These are phyloP conservation scores for Cardamine resedifolia DNA, from an alignment of 345 rosid species.

Conservation along the genomic window DNA sequence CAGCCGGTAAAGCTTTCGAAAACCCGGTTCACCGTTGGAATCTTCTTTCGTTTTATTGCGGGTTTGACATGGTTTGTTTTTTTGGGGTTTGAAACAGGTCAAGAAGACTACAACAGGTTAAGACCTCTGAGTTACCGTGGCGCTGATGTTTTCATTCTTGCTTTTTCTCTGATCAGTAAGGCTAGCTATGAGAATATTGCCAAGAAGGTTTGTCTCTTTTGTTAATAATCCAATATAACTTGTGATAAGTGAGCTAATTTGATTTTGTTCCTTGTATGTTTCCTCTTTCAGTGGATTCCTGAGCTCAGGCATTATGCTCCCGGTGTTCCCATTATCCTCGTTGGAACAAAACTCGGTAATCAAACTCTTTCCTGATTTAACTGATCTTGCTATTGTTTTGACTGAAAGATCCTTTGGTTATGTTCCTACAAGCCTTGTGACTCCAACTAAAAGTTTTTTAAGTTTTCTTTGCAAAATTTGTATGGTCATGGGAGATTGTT, in stretches of 20 bases:
- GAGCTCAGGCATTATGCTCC: constrained; percentile 92
- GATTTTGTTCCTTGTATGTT: constrained; percentile 14
- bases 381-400: constrained; percentile 5
- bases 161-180: constrained; percentile 96
- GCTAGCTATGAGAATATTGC: constrained; percentile 97
- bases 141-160: constrained; percentile 93
- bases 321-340: constrained; percentile 81
- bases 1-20: constrained; percentile 68
- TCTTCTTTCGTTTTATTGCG: not conserved
- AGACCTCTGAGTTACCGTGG: constrained; percentile 89
- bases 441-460: not conserved
- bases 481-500: constrained; percentile 1
- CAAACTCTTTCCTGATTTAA: not conserved
- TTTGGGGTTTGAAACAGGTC: constrained; percentile 53
- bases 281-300: constrained; percentile 78
- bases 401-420: not conserved
- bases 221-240: not conserved
- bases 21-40: not conserved
- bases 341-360: constrained; percentile 89
- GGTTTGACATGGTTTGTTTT: constrained; percentile 8
- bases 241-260: constrained; percentile 4
- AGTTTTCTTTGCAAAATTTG: not conserved
- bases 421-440: not conserved
- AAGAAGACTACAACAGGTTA: constrained; percentile 88
- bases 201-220: constrained; percentile 60